Evolutionary conservation across 1,284 basidiomycete species (phyloP).

Genomic region (Agaricales sp.): DNA sequence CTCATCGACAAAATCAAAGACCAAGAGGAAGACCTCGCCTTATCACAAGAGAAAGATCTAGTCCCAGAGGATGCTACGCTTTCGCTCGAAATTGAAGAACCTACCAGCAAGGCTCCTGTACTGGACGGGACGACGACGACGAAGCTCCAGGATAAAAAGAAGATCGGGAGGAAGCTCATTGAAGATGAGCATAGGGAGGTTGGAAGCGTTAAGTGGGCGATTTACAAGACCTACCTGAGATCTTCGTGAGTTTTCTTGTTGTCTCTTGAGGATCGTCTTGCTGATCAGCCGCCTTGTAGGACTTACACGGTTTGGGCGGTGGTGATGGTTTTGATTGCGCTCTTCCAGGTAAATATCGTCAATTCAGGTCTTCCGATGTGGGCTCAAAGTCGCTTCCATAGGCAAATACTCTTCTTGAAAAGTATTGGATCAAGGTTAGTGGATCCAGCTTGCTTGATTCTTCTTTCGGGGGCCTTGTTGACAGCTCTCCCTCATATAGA

Average conservation of each 20-base stretch:
- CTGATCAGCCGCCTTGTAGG: not conserved
- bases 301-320: not conserved
- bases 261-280: not conserved
- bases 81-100: slow-evolving; percentile 5
- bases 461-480: not conserved
- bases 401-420: not conserved
- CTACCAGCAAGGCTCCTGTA: slow-evolving; percentile 15
- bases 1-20: slow-evolving; percentile 34
- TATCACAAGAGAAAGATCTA: slow-evolving; percentile 15
- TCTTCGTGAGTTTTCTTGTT: slow-evolving; percentile 29
- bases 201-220: slow-evolving; percentile 53
- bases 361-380: not conserved
- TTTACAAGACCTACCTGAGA: slow-evolving; percentile 55
- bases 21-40: slow-evolving; percentile 16
- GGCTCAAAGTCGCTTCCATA: not conserved
- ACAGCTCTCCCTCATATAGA: not conserved
- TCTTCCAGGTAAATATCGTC: not conserved
- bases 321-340: not conserved
- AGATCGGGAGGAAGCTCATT: slow-evolving; percentile 40
- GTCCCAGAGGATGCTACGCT: slow-evolving; percentile 14
- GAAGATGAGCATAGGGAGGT: slow-evolving; percentile 48
- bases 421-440: slow-evolving; percentile 1
- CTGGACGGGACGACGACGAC: slow-evolving; percentile 12
- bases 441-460: not conserved
- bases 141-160: slow-evolving; percentile 15